Conservation (phyloP, 1,284 basidiomycete genomes). For the Chiua sp. region DNA sequence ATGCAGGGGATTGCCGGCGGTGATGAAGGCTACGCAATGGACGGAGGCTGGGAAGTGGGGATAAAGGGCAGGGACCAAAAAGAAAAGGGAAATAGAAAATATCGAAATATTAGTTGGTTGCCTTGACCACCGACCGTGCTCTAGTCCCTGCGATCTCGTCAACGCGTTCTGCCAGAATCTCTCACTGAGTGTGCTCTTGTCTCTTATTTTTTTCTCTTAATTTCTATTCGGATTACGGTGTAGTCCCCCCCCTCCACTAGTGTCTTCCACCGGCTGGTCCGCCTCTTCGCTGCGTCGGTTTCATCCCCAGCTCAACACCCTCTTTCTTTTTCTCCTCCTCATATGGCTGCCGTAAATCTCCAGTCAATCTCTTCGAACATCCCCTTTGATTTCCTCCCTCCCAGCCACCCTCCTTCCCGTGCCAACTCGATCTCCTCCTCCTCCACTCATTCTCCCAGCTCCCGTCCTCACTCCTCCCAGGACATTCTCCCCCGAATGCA, state of each 20-base stretch:
- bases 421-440: constrained; percentile 78
- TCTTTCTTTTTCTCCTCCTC: constrained; percentile 39
- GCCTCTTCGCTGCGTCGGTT: constrained; percentile 40
- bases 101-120: constrained; percentile 44
- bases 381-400: constrained; percentile 72
- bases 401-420: constrained; percentile 68
- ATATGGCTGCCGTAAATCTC: constrained; percentile 75
- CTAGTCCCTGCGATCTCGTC: constrained; percentile 36
- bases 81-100: constrained; percentile 7
- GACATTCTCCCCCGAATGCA: constrained; percentile 59
- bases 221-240: constrained; percentile 26
- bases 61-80: constrained; percentile 17
- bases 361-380: constrained; percentile 69
- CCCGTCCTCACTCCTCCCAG: constrained; percentile 78
- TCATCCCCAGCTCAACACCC: constrained; percentile 45
- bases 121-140: constrained; percentile 66
- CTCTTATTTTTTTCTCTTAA: constrained; percentile 7
- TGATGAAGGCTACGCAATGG: background rate
- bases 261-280: constrained; percentile 40
- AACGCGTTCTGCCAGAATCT: constrained; percentile 13
- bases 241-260: constrained; percentile 22
- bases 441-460: constrained; percentile 70
- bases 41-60: constrained; percentile 27
- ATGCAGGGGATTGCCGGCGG: constrained; percentile 1
- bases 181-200: constrained; percentile 15